These are phyloP conservation scores for Alectoria sarmentosa DNA, from an alignment of 495 filamentous ascomycete genomes.

Conservation along the genomic window DNA sequence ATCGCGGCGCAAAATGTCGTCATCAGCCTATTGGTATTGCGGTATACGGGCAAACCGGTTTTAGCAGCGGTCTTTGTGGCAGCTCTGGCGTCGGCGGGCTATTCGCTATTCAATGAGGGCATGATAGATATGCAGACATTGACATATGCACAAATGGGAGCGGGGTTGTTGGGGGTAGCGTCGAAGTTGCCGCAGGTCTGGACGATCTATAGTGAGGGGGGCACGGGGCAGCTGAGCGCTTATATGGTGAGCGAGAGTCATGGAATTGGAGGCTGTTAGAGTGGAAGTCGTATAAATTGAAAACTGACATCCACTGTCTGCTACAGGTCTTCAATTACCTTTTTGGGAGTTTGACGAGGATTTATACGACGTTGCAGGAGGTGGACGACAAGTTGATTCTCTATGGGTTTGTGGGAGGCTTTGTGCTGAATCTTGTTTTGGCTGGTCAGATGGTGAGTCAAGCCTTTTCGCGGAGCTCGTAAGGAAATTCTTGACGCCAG, in stretches of 20 bases:
- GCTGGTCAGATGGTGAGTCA: conserved; percentile 73
- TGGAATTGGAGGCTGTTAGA: background rate
- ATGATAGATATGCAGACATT: conserved; percentile 62
- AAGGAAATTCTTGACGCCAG: too few relatives aligned
- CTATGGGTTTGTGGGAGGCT: conserved; percentile 85
- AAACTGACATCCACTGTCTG: too few relatives aligned
- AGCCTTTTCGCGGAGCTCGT: too few relatives aligned
- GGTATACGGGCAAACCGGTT: conserved; percentile 57
- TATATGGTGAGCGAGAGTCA: conserved; percentile 59
- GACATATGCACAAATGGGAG: conserved; percentile 73
- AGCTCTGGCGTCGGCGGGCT: conserved; percentile 57
- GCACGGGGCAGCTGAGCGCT: conserved; percentile 91
- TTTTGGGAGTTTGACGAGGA: conserved; percentile 78
- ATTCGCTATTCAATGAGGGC: conserved; percentile 54
- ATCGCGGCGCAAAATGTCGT: conserved; percentile 88
- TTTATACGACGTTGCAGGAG: conserved; percentile 96
- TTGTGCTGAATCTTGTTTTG: conserved; percentile 76
- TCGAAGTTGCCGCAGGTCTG: conserved; percentile 91
- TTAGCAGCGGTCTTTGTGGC: conserved; percentile 69
- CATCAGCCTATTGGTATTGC: conserved; percentile 76
- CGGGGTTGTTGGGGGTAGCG: conserved; percentile 71
- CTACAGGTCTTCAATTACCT: conserved; percentile 95
- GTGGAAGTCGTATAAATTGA: conserved; percentile 3
- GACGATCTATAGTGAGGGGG: conserved; percentile 72
- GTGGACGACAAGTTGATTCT: conserved; percentile 92